Percentiles rank a stretch among this genome's conserved stretches.
Conservation (phyloP, 1,139 yeast genomes). For the Kurtzmaniella quercitrusa region DNA sequence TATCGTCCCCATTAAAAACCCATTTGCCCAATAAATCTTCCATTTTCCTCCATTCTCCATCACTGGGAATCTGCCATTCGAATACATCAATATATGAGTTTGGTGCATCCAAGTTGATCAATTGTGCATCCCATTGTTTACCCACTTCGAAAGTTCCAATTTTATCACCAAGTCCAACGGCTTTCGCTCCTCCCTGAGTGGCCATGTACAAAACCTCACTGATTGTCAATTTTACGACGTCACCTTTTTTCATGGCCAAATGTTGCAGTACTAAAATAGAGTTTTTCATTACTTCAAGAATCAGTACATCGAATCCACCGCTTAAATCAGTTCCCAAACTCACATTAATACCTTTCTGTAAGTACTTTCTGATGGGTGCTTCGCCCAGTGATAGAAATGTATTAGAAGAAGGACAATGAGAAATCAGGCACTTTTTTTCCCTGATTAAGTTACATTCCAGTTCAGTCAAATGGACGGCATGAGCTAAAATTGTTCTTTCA, state of each 20-base stretch:
- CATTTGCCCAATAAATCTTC: constrained; percentile 73
- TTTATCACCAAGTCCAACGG: constrained; percentile 52
- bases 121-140: constrained; percentile 80
- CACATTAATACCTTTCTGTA: constrained; percentile 66
- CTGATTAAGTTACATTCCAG: constrained; percentile 60
- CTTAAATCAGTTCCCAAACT: constrained; percentile 90
- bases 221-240: constrained; percentile 48
- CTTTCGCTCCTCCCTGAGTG: constrained; percentile 87
- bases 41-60: constrained; percentile 19
- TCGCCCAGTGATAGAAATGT: constrained; percentile 88
- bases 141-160: constrained; percentile 75
- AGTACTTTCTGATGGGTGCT: constrained; percentile 68
- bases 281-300: constrained; percentile 71
- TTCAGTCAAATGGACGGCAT: constrained; percentile 72
- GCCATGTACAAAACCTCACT: constrained; percentile 77
- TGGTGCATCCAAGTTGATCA: constrained; percentile 53
- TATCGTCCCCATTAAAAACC: constrained; percentile 93
- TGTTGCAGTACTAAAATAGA: constrained; percentile 84
- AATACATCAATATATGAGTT: constrained; percentile 70
- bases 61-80: constrained; percentile 52
- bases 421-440: constrained; percentile 61
- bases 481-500: constrained; percentile 76
- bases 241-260: constrained; percentile 53
- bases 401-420: constrained; percentile 96
- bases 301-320: constrained; percentile 87